Evolutionary conservation across 2,329 filamentous ascomycete species (phyloP), one percentile per base, ranked within the genome.

Genomic region (Shiraia bambusicola): DNA sequence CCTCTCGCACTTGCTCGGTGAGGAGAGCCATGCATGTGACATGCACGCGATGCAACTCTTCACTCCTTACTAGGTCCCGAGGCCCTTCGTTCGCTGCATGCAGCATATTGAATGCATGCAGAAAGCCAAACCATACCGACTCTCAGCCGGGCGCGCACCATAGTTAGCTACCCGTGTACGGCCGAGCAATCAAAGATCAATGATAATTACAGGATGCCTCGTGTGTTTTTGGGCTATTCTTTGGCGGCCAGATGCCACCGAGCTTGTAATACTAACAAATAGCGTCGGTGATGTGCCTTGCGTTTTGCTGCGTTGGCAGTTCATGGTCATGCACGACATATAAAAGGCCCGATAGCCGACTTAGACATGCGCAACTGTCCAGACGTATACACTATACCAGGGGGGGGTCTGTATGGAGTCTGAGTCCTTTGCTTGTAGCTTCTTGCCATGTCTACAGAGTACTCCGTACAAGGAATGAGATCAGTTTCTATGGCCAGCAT

Each of bases 401-500:
- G 37, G 31, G 8, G 4, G 32, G 11, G 28, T 24, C n/a, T n/a
- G n/a, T 12, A 34, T 38, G 30, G 38, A 41, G 41, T 30, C 40
- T 47, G 43, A 45, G 16, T 35, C 13, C n/a, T 28, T 22, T 42
- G 17, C 37, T 24, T 40, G 28, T 16, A 35, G 25, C 25, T 25
- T 26, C 24, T 25, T 36, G 29, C 37, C 43, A 24, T 24, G 38
- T 38, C 25, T 19, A 15, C n/a, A n/a, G n/a, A n/a, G n/a, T n/a
- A n/a, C n/a, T n/a, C n/a, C n/a, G n/a, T n/a, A n/a, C 37, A 30
- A 42, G 38, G 41, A 45, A 40, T 26, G 28, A 48, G 45, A 50
- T 54, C 41, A 50, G 50, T 49, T 51, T 38, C 46, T 54, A 34
- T 44, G 42, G 51, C 50, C 34, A 33, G 40, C 43, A 28, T 38